These are phyloP conservation scores for Hymenoscyphus fraxineus DNA, from an alignment of 2,329 filamentous ascomycete species.

Conservation along the genomic window DNA sequence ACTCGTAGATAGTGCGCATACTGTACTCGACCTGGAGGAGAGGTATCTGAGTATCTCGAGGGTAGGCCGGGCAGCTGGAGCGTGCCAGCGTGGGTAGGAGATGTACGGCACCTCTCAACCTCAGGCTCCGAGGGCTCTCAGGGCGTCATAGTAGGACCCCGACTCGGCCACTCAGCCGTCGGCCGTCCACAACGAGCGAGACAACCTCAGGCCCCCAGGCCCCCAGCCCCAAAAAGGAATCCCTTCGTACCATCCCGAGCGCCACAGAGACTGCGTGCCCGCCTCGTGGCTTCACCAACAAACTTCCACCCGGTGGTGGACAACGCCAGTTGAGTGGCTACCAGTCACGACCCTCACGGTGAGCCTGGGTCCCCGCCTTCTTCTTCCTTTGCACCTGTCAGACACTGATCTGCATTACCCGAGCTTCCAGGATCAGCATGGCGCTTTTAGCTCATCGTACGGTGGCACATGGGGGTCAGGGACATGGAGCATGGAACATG, in stretches of 20 bases:
- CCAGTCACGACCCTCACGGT: constrained; percentile 11
- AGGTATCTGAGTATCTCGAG: no score
- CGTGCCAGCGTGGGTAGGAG: background rate
- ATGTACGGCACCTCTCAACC: background rate
- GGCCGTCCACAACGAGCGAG: background rate
- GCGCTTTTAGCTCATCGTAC: constrained; percentile 31
- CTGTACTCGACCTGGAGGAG: no score
- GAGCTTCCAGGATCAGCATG: constrained; percentile 31
- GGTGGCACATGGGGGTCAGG: constrained; percentile 18
- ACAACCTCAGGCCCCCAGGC: background rate
- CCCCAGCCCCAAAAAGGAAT: background rate
- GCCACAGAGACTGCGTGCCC: constrained; percentile 10
- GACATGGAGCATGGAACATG: constrained; percentile 16
- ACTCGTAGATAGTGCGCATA: no score
- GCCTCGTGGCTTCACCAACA: constrained; percentile 10
- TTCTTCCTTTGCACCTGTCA: constrained; percentile 26
- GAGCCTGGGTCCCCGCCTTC: constrained; percentile 10
- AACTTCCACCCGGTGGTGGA: background rate
- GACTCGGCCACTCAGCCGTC: background rate
- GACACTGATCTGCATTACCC: constrained; percentile 33
- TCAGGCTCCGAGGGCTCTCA: background rate
- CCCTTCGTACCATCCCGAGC: background rate
- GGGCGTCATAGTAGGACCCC: background rate
- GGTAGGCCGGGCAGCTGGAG: no score
- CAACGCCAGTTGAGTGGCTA: constrained; percentile 19